Evolutionary conservation across 106 monocot species (phyloP).

Genomic region (Dioscorea dumetorum): DNA sequence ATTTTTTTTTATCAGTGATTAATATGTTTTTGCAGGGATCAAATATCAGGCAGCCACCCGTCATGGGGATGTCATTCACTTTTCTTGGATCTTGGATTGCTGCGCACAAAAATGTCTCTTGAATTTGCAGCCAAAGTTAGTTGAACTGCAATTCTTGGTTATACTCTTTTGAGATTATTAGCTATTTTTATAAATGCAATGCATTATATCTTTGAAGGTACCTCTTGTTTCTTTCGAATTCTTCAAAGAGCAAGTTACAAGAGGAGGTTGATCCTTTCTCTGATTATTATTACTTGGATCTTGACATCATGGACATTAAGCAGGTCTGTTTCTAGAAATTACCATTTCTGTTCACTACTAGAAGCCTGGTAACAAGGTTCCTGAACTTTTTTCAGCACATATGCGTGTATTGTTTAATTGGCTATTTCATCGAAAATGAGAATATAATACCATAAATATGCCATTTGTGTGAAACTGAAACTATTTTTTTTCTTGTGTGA

Average conservation of each 20-base stretch:
- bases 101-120: conserved; percentile 60
- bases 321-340: conserved; percentile 37
- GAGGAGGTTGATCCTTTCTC: conserved; percentile 84
- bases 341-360: too few relatives aligned
- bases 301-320: conserved; percentile 79
- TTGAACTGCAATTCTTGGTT: conserved; percentile 1
- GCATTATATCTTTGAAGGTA: conserved; percentile 50
- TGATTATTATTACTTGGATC: conserved; percentile 92
- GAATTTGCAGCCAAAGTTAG: conserved; percentile 87
- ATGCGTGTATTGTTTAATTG: too few relatives aligned
- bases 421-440: too few relatives aligned
- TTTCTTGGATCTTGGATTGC: conserved; percentile 84
- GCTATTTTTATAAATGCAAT: neutral
- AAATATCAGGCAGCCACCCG: conserved; percentile 86
- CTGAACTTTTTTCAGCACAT: too few relatives aligned
- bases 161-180: neutral
- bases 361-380: too few relatives aligned
- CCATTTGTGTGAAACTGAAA: too few relatives aligned
- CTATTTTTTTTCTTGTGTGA: too few relatives aligned
- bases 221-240: conserved; percentile 64
- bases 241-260: conserved; percentile 66
- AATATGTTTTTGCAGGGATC: conserved; percentile 55
- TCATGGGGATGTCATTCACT: conserved; percentile 79
- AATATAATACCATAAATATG: too few relatives aligned
- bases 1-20: neutral